Conservation (phyloP, 192 early-diverging fungal species). For the Oehlia diaphana region DNA sequence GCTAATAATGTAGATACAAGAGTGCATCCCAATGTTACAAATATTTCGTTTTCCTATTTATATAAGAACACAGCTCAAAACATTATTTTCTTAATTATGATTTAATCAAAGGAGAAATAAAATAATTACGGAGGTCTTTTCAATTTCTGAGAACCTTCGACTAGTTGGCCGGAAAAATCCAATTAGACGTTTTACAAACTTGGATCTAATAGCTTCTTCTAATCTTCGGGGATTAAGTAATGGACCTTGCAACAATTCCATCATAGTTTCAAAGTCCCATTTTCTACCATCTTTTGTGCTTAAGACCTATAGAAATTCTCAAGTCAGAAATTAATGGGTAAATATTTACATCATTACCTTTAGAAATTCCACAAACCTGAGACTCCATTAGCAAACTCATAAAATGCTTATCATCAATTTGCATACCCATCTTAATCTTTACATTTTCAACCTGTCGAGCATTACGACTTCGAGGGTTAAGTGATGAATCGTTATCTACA, state of each 20-base stretch:
- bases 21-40: conserved; percentile 67
- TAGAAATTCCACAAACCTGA: conserved; percentile 46
- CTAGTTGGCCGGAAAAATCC: conserved; percentile 74
- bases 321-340: neutral
- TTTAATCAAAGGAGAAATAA: neutral
- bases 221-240: conserved; percentile 69
- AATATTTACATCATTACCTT: neutral
- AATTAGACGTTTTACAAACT: conserved; percentile 70
- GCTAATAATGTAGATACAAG: conserved; percentile 65
- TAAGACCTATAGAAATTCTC: conserved; percentile 49
- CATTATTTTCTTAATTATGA: neutral
- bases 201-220: conserved; percentile 74
- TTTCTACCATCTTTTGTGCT: conserved; percentile 71
- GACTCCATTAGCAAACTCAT: conserved; percentile 65
- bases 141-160: conserved; percentile 64
- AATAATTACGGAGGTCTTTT: conserved; percentile 1
- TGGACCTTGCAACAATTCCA: conserved; percentile 77
- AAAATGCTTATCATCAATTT: conserved; percentile 46
- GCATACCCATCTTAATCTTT: conserved; percentile 28
- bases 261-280: conserved; percentile 78
- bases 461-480: conserved; percentile 17
- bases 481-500: neutral
- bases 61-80: neutral
- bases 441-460: conserved; percentile 28
- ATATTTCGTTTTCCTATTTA: conserved; percentile 35